Conservation (phyloP, 768 basidiomycete genomes). For the Boletus reticulatus region DNA sequence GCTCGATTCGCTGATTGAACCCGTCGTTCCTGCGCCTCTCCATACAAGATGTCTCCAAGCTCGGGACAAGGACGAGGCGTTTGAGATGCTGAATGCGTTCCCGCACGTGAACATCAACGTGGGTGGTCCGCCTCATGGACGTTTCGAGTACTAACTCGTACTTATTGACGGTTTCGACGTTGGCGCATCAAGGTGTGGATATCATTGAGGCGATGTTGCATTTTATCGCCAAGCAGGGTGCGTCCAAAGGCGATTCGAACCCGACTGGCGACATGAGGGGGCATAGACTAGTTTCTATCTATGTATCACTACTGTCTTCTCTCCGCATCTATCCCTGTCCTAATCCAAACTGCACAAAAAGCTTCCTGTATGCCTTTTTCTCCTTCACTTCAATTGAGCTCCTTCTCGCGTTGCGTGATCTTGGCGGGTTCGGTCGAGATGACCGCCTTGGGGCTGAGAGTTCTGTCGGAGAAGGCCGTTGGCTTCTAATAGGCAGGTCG, state of each 20-base stretch:
- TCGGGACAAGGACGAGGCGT: constrained; percentile 64
- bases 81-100: constrained; percentile 54
- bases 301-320: not conserved
- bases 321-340: not conserved
- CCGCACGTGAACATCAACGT: constrained; percentile 60
- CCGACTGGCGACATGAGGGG: not conserved
- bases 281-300: constrained; percentile 23
- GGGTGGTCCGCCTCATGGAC: constrained; percentile 17
- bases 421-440: constrained; percentile 68
- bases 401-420: constrained; percentile 70
- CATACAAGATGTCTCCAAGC: constrained; percentile 55
- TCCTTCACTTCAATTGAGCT: constrained; percentile 79
- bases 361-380: constrained; percentile 82
- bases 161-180: not conserved
- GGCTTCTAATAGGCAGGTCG: no score
- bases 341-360: constrained; percentile 57
- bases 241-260: constrained; percentile 14
- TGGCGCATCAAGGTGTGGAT: constrained; percentile 58
- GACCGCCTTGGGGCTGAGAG: no score
- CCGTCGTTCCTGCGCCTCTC: constrained; percentile 56
- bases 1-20: constrained; percentile 59
- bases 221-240: constrained; percentile 49
- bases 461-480: no score
- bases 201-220: constrained; percentile 70
- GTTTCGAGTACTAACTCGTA: not conserved